phyloP scores from a whole-genome alignment of 805 yeast species.

The Ogataea thermomethanolica region DNA sequence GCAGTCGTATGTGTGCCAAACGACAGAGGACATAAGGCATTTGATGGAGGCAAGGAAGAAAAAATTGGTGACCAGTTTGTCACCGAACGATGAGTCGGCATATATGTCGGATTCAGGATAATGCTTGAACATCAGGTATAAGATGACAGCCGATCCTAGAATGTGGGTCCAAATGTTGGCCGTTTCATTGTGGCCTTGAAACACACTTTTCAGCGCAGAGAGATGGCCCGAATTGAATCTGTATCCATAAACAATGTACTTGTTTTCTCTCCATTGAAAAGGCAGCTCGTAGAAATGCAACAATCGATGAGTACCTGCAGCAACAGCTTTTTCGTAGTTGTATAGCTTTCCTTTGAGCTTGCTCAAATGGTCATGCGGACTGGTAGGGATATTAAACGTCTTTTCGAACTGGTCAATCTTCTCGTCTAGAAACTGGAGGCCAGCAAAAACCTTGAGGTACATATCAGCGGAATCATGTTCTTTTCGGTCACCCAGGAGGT shows the following conservation, averaged over 20 bases:
- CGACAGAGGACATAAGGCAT: constrained; percentile 73
- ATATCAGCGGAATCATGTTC: constrained; percentile 14
- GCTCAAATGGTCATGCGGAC: constrained; percentile 28
- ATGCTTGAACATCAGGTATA: constrained; percentile 54
- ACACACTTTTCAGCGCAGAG: constrained; percentile 58
- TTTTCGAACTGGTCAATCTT: constrained; percentile 39
- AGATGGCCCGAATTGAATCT: constrained; percentile 67
- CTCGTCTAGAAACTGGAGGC: constrained; percentile 38
- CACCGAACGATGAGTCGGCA: constrained; percentile 35
- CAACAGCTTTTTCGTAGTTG: constrained; percentile 45
- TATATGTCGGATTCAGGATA: constrained; percentile 61
- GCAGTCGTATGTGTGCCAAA: constrained; percentile 91
- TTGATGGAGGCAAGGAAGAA: constrained; percentile 71
- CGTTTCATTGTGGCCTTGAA: constrained; percentile 77
- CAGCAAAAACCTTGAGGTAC: constrained; percentile 34
- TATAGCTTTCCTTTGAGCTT: constrained; percentile 36
- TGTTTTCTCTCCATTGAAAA: constrained; percentile 89
- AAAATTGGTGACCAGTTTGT: constrained; percentile 52
- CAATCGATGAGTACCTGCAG: constrained; percentile 42
- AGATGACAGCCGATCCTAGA: constrained; percentile 58
- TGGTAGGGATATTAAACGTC: constrained; percentile 29
- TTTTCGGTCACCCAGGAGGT: constrained; percentile 8
- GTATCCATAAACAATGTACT: constrained; percentile 80
- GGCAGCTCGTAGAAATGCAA: constrained; percentile 87
- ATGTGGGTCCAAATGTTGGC: constrained; percentile 93